A percentile compares a stretch with the other conserved stretches of the same genome.
phyloP scores from a whole-genome alignment of 768 basidiomycete species.

The Mycena galericulata region DNA sequence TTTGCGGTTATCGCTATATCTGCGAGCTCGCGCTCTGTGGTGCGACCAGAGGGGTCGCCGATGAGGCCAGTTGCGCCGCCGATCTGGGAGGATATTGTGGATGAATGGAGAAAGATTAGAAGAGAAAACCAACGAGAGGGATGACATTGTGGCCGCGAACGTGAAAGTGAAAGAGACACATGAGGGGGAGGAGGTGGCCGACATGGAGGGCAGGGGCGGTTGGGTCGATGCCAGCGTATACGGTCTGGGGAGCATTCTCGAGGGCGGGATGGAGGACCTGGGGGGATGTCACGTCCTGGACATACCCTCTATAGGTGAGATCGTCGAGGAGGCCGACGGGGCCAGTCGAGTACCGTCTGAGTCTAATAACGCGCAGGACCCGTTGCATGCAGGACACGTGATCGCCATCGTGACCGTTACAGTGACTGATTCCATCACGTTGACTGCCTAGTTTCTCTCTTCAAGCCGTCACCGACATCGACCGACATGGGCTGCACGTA shows the following conservation, averaged over 20 bases:
- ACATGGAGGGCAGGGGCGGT: conserved; percentile 92
- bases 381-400: too few species aligned
- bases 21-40: conserved; percentile 81
- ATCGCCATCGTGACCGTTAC: too few species aligned
- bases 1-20: conserved; percentile 66
- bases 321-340: conserved; percentile 52
- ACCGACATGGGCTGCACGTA: conserved; percentile 88
- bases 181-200: conserved; percentile 91
- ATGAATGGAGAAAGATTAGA: background rate
- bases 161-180: conserved; percentile 90
- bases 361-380: too few species aligned
- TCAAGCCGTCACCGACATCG: conserved; percentile 1
- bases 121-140: conserved; percentile 73
- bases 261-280: conserved; percentile 55
- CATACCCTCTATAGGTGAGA: conserved; percentile 58
- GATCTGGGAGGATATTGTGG: conserved; percentile 65
- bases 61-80: conserved; percentile 97
- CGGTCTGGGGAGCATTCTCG: conserved; percentile 56
- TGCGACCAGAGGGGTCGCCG: conserved; percentile 94
- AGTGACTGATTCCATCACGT: too few species aligned
- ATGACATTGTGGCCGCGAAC: conserved; percentile 86
- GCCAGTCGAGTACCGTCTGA: background rate
- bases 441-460: background rate
- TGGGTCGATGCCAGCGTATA: conserved; percentile 94
- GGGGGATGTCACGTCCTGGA: conserved; percentile 61